A percentile compares a stretch with the other conserved stretches of the same genome.
phyloP scores from a whole-genome alignment of 208 protist genomes.

The Trypanosoma avium region DNA sequence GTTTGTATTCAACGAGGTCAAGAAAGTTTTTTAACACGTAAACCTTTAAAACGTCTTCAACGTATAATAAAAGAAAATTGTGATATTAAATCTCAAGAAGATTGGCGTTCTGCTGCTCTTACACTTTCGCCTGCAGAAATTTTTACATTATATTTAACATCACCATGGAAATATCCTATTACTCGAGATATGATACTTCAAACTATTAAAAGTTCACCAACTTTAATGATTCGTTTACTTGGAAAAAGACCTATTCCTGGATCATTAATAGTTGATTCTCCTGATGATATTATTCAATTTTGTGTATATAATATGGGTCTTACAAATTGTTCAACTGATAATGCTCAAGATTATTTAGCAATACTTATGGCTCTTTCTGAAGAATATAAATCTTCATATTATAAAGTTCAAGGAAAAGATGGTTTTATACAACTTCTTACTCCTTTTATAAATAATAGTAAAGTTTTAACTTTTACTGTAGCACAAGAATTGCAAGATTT shows the following conservation, averaged over 20 bases:
- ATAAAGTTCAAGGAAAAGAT: constrained; percentile 50
- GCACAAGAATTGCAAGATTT: constrained; percentile 37
- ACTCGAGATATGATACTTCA: constrained; percentile 53
- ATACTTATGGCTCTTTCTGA: constrained; percentile 47
- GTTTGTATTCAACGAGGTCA: constrained; percentile 18
- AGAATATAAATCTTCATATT: constrained; percentile 33
- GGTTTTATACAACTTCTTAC: constrained; percentile 54
- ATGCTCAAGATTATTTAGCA: constrained; percentile 51
- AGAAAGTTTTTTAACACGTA: constrained; percentile 45
- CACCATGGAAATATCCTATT: constrained; percentile 27
- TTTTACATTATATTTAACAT: constrained; percentile 38
- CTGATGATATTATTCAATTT: constrained; percentile 47
- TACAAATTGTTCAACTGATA: constrained; percentile 39
- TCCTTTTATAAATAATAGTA: constrained; percentile 75
- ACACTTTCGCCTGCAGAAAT: constrained; percentile 39
- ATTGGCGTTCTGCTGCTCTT: constrained; percentile 18
- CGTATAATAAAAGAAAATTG: constrained; percentile 28
- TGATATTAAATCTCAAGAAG: background rate
- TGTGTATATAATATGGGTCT: constrained; percentile 78
- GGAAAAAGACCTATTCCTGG: constrained; percentile 37
- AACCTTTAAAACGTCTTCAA: constrained; percentile 46
- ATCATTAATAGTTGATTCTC: constrained; percentile 38
- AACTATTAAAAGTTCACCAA: constrained; percentile 53
- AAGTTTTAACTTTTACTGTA: constrained; percentile 48
- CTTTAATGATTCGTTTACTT: constrained; percentile 39